These are phyloP conservation scores for Brasilioporus rufonigricans DNA, from an alignment of 768 basidiomycete genomes.

Conservation along the genomic window DNA sequence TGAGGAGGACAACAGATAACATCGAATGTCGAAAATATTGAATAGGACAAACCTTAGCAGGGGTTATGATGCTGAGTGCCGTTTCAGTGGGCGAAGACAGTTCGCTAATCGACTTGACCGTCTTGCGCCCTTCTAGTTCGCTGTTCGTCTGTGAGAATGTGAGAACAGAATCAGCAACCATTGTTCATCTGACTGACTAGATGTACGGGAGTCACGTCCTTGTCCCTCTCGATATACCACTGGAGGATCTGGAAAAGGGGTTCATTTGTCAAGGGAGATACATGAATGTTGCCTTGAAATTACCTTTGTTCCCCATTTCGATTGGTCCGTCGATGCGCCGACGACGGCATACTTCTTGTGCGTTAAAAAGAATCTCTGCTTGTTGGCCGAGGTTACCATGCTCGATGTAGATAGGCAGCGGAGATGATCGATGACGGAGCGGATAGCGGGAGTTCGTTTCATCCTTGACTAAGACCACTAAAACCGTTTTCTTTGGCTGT, in stretches of 20 bases:
- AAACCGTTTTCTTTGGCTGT: neutral
- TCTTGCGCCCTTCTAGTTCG: conserved; percentile 63
- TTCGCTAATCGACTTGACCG: conserved; percentile 53
- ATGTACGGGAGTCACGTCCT: conserved; percentile 70
- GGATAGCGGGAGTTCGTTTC: conserved; percentile 1
- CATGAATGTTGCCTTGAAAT: neutral
- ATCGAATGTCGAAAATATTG: neutral
- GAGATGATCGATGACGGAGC: conserved; percentile 5
- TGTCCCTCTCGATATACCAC: conserved; percentile 67
- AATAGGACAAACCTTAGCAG: conserved; percentile 51
- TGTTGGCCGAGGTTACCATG: conserved; percentile 39
- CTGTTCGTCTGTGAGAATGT: conserved; percentile 53
- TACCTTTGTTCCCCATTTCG: conserved; percentile 78
- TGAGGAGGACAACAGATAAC: neutral
- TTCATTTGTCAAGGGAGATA: neutral
- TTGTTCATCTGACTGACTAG: conserved; percentile 45
- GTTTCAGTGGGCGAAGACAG: conserved; percentile 63
- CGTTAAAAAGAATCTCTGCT: conserved; percentile 54
- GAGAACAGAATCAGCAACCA: neutral
- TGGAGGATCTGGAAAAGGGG: conserved; percentile 55
- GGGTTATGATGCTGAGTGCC: conserved; percentile 76
- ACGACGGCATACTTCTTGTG: conserved; percentile 72
- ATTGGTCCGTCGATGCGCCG: conserved; percentile 77
- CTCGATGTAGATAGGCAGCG: conserved; percentile 9
- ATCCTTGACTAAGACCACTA: neutral